Evolutionary conservation across 2,329 filamentous ascomycete species (phyloP), one percentile per base, ranked within the genome.

Genomic region (Parafenestella ontariensis): DNA sequence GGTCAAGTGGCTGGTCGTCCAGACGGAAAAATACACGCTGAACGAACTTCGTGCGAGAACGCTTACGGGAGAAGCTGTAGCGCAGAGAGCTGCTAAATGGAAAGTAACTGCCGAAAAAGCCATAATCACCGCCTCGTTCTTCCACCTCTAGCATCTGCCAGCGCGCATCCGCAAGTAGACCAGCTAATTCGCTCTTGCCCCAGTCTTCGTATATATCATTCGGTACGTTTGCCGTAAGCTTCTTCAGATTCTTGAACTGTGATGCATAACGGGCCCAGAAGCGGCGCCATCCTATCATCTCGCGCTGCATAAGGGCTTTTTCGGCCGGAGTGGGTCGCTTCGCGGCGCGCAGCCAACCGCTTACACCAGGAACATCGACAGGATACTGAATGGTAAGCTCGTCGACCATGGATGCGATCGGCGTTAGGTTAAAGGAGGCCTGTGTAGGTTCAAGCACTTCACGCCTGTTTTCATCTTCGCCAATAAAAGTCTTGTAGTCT

Each of bases 331-430:
- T 65, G 3, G 65, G 58, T 5, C 62, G 57, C 21, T 66, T 71
- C 13, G 61, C 57, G 1, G 53, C 42, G 17, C 65, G 63, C 7
- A 64, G 46, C 66, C 63, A 72, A 49, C 70, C 64, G 7, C 61
- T 58, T 1, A 74, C 68, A 21, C 71, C 66, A 11, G 72, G 72
- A 5, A 73, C 66, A 46, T 74, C 69, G 20, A 59, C 41, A 3
- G 71, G 65, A 46, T 75, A 75, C 40, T 73, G 68, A 17, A 75
- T 74, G 3, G 62, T 73, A 24, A 75, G 67, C 48, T 75, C 73
- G 43, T 75, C 72, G 13, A 75, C 65, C 58, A 75, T 68, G 46
- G 66, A 58, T 1, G 73, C 73, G 31, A 75, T 72, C 3, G 56
- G 46, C 1, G 62, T 65, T 2, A 75, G 61, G 31, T 68, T 73